A percentile compares a stretch with the other conserved stretches of the same genome.
Evolutionary conservation across 2,329 filamentous ascomycete species (phyloP).

Genomic region (Parascedosporium putredinis): DNA sequence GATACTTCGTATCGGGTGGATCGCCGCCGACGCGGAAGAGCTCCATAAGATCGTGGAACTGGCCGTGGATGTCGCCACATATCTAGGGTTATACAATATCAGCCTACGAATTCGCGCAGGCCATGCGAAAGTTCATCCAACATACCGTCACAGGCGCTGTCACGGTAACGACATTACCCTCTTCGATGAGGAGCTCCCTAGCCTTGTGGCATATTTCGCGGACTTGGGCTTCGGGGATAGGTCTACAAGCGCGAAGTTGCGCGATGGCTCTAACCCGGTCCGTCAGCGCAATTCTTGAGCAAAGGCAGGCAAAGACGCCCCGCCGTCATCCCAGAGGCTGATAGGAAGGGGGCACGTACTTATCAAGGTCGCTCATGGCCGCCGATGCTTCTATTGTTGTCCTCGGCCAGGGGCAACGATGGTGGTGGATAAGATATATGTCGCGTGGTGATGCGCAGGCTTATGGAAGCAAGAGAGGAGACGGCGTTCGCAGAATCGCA

Average conservation of each 20-base stretch:
- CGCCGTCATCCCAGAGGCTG: not conserved
- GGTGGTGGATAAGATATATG: not conserved
- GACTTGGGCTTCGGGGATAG: conserved; percentile 91
- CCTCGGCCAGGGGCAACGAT: not conserved
- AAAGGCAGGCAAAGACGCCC: not conserved
- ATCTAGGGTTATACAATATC: conserved; percentile 47
- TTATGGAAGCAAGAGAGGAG: too few species aligned
- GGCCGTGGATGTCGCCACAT: conserved; percentile 93
- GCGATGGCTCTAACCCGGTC: conserved; percentile 66
- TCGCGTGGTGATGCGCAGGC: conserved; percentile 2
- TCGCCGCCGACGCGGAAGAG: conserved; percentile 89
- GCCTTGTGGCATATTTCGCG: conserved; percentile 97
- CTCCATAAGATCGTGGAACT: conserved; percentile 96
- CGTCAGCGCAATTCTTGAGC: conserved; percentile 9
- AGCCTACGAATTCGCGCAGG: too few species aligned
- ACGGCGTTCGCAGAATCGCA: not conserved
- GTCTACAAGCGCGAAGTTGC: conserved; percentile 88
- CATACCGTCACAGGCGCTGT: conserved; percentile 85
- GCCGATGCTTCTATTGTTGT: conserved; percentile 8
- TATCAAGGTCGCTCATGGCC: conserved; percentile 87
- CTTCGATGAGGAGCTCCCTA: conserved; percentile 88
- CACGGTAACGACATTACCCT: conserved; percentile 93
- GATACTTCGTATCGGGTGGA: conserved; percentile 89
- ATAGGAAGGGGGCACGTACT: conserved; percentile 39
- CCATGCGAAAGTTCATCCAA: too few species aligned